These are phyloP conservation scores for Fusarium sp. DNA, from an alignment of 2,329 filamentous ascomycete species.

Conservation along the genomic window DNA sequence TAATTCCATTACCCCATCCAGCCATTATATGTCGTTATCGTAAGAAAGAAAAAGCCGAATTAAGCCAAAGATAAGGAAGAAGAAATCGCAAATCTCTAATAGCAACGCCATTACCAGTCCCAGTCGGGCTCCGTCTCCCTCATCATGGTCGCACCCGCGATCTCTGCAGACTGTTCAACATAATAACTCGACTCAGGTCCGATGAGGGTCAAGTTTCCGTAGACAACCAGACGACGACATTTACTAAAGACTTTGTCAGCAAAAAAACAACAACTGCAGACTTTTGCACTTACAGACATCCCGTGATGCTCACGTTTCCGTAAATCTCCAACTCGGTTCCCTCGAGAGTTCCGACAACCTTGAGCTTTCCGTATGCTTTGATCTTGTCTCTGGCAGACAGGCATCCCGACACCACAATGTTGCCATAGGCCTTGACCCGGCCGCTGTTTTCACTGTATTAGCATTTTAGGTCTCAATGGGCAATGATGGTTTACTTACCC, in stretches of 20 bases:
- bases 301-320: conserved; percentile 59
- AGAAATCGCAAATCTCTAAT: not conserved
- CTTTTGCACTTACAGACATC: conserved; percentile 53
- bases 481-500: conserved; percentile 47
- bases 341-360: conserved; percentile 56
- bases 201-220: conserved; percentile 60
- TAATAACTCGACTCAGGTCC: conserved; percentile 58
- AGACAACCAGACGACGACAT: conserved; percentile 58
- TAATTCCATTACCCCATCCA: not conserved
- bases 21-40: not conserved
- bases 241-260: conserved; percentile 44
- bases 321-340: conserved; percentile 60
- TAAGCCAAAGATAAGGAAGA: not conserved
- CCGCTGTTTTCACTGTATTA: conserved; percentile 47
- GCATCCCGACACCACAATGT: conserved; percentile 56
- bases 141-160: conserved; percentile 57
- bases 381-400: conserved; percentile 56
- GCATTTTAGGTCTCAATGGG: not conserved
- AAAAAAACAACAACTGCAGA: not conserved
- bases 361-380: conserved; percentile 61
- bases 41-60: not conserved
- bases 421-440: conserved; percentile 60
- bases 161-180: conserved; percentile 56
- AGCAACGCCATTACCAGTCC: conserved; percentile 45
- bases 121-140: conserved; percentile 56